Base-by-base conservation (phyloP, 768 basidiomycete genomes). In the Leccinum sublutescens region DNA sequence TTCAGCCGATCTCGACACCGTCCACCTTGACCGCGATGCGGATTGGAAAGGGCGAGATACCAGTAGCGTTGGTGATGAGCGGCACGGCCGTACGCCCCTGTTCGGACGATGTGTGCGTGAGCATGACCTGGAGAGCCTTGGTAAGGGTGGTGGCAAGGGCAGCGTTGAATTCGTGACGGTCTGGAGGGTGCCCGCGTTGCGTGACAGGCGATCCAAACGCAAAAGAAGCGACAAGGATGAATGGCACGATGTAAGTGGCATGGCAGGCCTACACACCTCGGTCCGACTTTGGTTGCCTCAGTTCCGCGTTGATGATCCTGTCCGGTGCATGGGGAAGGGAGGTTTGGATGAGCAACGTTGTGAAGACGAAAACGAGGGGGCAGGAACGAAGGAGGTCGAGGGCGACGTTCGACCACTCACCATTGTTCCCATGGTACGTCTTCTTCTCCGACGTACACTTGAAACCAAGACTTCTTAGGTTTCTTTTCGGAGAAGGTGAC, bases 341-440 rank as follows among this genome's bases (percentile, higher is more conserved):
- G 2, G 4, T 25, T 14, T 52, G 40, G 10, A 19, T 45, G 11
- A 45, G 11, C 17, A 19, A 45, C 19, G 4, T 21, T 31, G 9
- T 21, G 23, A 6, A 12, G 12, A 34, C 33, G 40, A 33, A 40
- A 27, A 25, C 15, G 36, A 25, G 4, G 48, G 7, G 14, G 14
- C 5, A 55, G 40, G 31, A 43, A 51, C 36, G n/a, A 14, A 36
- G 49, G 5, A 23, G 14, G 49, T 3, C 2, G 17, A 31, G 17
- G 23, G 25, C 15, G 43, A 45, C 17, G 11, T 7, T 21, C 23
- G 15, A 49, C 48, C 21, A 64, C 77, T 6, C 12, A 90, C 91
- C 91, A 93, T 73, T 90, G 85, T 70, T 93, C 92, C 91, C 91
- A 93, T 54, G 90, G 85, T 14, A 92, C 83, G 25, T 93, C 89